These are phyloP conservation scores for Ceratocystiopsis brevicomis DNA, from an alignment of 2,329 filamentous ascomycete species.

Conservation along the genomic window DNA sequence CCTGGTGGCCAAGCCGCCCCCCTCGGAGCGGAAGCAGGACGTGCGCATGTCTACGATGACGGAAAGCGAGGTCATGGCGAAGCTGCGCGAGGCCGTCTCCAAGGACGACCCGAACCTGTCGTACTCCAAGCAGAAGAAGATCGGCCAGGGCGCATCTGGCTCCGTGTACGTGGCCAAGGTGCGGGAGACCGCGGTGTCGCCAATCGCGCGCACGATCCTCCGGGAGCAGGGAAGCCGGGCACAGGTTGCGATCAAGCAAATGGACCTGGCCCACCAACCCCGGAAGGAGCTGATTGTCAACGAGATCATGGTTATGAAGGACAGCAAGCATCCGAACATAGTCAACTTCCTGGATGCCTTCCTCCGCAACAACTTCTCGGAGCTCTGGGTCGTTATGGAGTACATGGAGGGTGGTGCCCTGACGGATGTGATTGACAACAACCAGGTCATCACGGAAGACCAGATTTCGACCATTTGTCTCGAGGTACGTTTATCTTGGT, in stretches of 20 bases:
- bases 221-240: constrained; percentile 62
- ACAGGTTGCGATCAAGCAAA: constrained; percentile 97
- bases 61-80: constrained; percentile 92
- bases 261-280: constrained; percentile 94
- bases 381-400: constrained; percentile 99
- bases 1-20: constrained; percentile 60
- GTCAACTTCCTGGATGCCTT: constrained; percentile 98
- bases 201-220: constrained; percentile 58
- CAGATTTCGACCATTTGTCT: constrained; percentile 95
- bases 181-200: constrained; percentile 70
- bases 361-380: constrained; percentile 78
- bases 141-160: constrained; percentile 92
- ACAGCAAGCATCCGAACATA: constrained; percentile 94
- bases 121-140: constrained; percentile 99
- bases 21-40: constrained; percentile 65
- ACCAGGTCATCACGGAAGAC: constrained; percentile 79
- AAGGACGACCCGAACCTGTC: constrained; percentile 88
- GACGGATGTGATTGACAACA: constrained; percentile 98
- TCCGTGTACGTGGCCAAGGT: constrained; percentile 97
- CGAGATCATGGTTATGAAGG: constrained; percentile 99
- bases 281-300: constrained; percentile 97
- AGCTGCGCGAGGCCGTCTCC: constrained; percentile 82
- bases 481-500: constrained; percentile 50
- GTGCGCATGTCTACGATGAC: constrained; percentile 98
- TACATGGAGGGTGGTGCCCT: constrained; percentile 97